phyloP scores from a whole-genome alignment of 768 basidiomycete species.

The Nevesoporus exiguus region DNA sequence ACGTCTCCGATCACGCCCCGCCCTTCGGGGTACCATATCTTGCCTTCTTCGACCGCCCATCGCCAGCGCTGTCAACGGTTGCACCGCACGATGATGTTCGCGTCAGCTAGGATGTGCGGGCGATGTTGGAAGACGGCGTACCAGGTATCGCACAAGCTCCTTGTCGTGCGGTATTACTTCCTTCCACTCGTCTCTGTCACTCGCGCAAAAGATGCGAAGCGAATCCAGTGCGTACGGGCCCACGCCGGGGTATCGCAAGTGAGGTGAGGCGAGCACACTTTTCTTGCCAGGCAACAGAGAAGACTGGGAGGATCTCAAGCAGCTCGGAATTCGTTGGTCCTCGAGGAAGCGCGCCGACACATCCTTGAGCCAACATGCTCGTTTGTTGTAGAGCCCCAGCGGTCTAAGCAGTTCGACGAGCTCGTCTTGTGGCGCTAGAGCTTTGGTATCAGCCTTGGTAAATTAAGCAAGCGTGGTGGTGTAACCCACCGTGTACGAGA shows the following conservation, averaged over 20 bases:
- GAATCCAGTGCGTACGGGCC: slow-evolving; percentile 75
- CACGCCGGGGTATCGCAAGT: slow-evolving; percentile 60
- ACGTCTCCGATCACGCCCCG: slow-evolving; percentile 40
- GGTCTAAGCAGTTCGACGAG: slow-evolving; percentile 45
- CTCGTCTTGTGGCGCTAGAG: slow-evolving; percentile 41
- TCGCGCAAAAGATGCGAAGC: slow-evolving; percentile 63
- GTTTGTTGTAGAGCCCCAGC: slow-evolving; percentile 58
- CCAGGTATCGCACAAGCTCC: slow-evolving; percentile 64
- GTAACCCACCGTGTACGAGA: slow-evolving; percentile 49
- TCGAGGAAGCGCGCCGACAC: slow-evolving; percentile 52
- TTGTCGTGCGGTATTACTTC: slow-evolving; percentile 63
- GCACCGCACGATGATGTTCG: no score
- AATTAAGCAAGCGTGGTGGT: background rate
- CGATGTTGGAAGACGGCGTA: slow-evolving; percentile 31
- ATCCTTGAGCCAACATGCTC: slow-evolving; percentile 51
- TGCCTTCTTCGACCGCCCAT: slow-evolving; percentile 58
- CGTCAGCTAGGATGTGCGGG: background rate
- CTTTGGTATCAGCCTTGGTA: background rate
- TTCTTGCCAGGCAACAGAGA: background rate
- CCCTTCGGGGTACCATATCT: slow-evolving; percentile 45
- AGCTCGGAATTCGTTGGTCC: slow-evolving; percentile 33
- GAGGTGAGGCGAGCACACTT: slow-evolving; percentile 38
- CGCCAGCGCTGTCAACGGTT: slow-evolving; percentile 58
- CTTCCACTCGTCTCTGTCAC: slow-evolving; percentile 51
- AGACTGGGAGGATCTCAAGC: background rate